phyloP scores from a whole-genome alignment of 352 stramenopile genomes.

The Pythium brachiatum region DNA sequence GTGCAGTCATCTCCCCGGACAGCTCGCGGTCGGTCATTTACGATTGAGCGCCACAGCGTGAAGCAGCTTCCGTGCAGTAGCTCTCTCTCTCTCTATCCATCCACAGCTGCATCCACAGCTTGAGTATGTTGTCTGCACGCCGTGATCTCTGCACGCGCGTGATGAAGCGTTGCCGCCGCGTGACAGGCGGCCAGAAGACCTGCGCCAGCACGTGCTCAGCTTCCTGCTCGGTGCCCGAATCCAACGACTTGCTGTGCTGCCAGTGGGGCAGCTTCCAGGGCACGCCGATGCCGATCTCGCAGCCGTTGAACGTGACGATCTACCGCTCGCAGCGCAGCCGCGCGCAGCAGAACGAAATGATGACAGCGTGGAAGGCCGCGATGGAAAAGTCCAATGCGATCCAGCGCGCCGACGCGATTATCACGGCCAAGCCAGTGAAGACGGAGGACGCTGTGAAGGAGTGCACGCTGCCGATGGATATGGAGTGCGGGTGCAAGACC shows the following conservation, averaged over 20 bases:
- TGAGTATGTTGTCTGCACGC: constrained; percentile 5
- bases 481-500: constrained; percentile 31
- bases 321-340: constrained; percentile 20
- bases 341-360: constrained; percentile 22
- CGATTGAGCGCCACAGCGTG: too few relatives aligned
- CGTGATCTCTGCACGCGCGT: constrained; percentile 15
- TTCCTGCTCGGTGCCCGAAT: background rate
- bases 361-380: constrained; percentile 22
- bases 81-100: too few relatives aligned
- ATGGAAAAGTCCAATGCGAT: constrained; percentile 23
- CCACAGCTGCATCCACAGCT: too few relatives aligned
- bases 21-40: too few relatives aligned
- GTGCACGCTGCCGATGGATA: constrained; percentile 27
- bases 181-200: constrained; percentile 54
- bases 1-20: background rate
- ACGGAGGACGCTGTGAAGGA: constrained; percentile 6
- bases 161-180: constrained; percentile 23
- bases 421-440: background rate
- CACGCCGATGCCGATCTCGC: background rate
- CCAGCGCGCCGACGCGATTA: constrained; percentile 4
- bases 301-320: constrained; percentile 13
- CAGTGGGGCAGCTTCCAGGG: constrained; percentile 19
- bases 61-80: background rate
- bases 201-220: constrained; percentile 21
- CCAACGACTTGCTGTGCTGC: constrained; percentile 22